Evolutionary conservation across 257 asterid genomes (phyloP).

Genomic region (Forsythia viridissima): DNA sequence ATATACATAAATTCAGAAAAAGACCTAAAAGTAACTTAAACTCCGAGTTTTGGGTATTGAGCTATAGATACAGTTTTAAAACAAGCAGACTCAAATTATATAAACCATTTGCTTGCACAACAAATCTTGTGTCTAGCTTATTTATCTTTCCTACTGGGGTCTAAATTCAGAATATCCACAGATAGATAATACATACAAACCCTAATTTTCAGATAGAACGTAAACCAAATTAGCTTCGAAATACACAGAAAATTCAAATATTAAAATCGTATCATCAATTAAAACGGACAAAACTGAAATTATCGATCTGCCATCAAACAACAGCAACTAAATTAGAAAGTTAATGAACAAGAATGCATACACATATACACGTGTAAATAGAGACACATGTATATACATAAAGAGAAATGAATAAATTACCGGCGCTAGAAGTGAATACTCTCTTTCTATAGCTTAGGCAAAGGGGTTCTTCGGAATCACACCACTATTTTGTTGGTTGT

Average conservation of each 20-base stretch:
- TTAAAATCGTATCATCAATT: background rate
- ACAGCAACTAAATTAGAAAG: background rate
- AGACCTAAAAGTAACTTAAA: background rate
- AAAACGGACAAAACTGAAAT: background rate
- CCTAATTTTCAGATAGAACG: background rate
- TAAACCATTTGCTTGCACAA: background rate
- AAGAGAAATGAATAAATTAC: background rate
- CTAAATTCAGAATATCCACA: background rate
- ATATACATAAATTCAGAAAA: background rate
- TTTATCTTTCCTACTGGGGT: background rate
- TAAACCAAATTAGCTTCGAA: background rate
- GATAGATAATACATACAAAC: background rate
- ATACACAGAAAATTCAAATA: background rate
- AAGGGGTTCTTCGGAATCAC: slow-evolving; percentile 1
- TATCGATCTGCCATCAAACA: background rate
- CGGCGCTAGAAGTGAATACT: background rate
- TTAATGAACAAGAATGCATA: background rate
- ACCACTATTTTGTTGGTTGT: background rate
- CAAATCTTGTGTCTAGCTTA: background rate
- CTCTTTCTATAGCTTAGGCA: background rate
- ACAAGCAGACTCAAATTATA: background rate
- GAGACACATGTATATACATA: background rate
- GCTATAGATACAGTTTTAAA: background rate
- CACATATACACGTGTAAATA: background rate
- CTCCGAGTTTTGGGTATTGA: background rate